Percentiles rank a stretch among this genome's conserved stretches.
Conservation (phyloP, 345 rosid genomes). For the Capsella bursapastoris region DNA sequence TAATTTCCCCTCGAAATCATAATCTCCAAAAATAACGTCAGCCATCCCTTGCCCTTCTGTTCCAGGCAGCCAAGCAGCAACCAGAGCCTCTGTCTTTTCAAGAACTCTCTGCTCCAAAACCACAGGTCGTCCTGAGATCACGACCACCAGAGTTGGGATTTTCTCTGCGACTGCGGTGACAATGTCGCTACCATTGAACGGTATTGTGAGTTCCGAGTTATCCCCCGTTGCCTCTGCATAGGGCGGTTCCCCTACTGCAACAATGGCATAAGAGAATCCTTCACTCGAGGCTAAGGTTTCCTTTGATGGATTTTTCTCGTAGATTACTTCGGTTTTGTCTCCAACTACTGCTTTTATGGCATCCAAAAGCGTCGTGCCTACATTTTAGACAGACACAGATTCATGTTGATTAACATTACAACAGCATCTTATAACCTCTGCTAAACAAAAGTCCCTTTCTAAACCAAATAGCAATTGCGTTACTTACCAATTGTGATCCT, state of each 20-base stretch:
- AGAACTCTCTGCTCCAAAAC: conserved; percentile 59
- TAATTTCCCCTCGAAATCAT: conserved; percentile 43
- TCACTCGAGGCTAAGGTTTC: conserved; percentile 51
- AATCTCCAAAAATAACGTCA: conserved; percentile 46
- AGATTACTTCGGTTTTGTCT: conserved; percentile 66
- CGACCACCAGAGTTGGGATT: conserved; percentile 67
- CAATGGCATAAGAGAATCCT: conserved; percentile 70
- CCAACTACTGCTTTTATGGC: conserved; percentile 74
- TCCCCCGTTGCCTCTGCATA: conserved; percentile 79
- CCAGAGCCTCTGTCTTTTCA: conserved; percentile 64
- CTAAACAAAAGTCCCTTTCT: not conserved
- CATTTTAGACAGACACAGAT: conserved; percentile 9
- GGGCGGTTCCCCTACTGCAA: conserved; percentile 80
- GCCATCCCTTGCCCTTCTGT: conserved; percentile 45
- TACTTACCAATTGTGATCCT: conserved; percentile 76
- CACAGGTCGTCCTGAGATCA: conserved; percentile 81
- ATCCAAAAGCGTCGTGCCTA: conserved; percentile 85
- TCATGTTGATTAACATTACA: not conserved
- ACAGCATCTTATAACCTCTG: not conserved
- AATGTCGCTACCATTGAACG: conserved; percentile 59
- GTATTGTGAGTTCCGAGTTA: conserved; percentile 60
- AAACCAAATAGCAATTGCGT: conserved; percentile 1
- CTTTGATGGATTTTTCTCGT: conserved; percentile 63
- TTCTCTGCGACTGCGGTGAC: conserved; percentile 57
- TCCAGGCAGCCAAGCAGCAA: conserved; percentile 54